These are phyloP conservation scores for Fusarium sp. DNA, from an alignment of 2,329 filamentous ascomycete genomes.

Conservation along the genomic window DNA sequence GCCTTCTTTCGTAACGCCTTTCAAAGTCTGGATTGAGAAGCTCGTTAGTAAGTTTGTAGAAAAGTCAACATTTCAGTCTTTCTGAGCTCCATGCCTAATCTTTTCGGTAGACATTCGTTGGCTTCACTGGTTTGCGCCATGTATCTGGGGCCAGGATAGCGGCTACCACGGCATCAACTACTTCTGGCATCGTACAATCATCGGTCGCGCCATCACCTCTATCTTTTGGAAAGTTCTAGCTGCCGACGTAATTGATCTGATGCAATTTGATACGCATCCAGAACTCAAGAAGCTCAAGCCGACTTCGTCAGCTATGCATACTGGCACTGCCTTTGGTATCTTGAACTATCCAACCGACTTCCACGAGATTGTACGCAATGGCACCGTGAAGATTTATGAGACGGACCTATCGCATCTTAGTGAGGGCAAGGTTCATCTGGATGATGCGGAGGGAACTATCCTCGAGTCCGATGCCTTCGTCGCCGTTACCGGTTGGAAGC, in stretches of 20 bases:
- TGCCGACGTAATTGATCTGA: conserved; percentile 58
- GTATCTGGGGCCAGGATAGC: conserved; percentile 3
- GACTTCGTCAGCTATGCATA: conserved; percentile 57
- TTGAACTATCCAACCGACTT: conserved; percentile 64
- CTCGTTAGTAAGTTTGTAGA: not conserved
- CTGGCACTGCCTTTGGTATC: conserved; percentile 63
- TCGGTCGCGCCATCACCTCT: conserved; percentile 2
- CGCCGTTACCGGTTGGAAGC: conserved; percentile 65
- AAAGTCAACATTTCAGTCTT: rapidly evolving
- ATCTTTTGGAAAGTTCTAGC: conserved; percentile 62
- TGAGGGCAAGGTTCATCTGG: conserved; percentile 55
- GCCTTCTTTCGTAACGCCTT: not conserved
- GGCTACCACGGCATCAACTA: not conserved
- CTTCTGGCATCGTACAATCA: not conserved
- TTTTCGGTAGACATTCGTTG: not conserved
- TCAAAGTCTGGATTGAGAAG: conserved; percentile 7
- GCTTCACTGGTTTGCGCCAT: conserved; percentile 13
- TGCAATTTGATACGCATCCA: conserved; percentile 57
- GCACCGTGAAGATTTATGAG: conserved; percentile 59
- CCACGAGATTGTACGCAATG: conserved; percentile 62
- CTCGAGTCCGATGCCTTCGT: conserved; percentile 60
- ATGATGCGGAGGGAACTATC: conserved; percentile 49
- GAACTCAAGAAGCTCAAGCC: conserved; percentile 55
- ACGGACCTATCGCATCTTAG: conserved; percentile 58
- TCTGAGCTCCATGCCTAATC: rapidly evolving